A percentile compares a stretch with the other conserved stretches of the same genome.
Evolutionary conservation across 805 yeast species (phyloP).

Genomic region (Candida krabiensis): DNA sequence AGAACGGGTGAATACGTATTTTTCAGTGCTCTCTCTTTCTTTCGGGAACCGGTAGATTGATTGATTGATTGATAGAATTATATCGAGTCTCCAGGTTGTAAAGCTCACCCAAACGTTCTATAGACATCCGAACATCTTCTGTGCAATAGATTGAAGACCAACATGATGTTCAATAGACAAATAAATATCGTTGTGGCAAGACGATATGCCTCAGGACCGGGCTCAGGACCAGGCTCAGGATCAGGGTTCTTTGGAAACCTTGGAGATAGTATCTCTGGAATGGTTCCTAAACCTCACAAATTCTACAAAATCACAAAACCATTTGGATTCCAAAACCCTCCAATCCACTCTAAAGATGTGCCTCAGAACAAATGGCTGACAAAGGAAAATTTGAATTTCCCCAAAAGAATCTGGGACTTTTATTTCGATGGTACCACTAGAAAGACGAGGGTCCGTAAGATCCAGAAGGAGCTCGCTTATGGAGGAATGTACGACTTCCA

Average conservation of each 20-base stretch:
- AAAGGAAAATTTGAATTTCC: slow-evolving; percentile 28
- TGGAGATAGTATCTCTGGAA: slow-evolving; percentile 30
- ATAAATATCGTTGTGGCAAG: slow-evolving; percentile 13
- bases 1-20: too few species aligned
- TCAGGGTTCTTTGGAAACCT: slow-evolving; percentile 32
- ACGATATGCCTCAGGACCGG: slow-evolving; percentile 27
- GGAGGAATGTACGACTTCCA: slow-evolving; percentile 69
- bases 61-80: too few species aligned
- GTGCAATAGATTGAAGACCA: too few species aligned
- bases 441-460: slow-evolving; percentile 31
- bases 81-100: too few species aligned
- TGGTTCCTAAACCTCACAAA: slow-evolving; percentile 34
- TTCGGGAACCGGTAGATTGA: too few species aligned
- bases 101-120: too few species aligned
- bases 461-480: slow-evolving; percentile 63
- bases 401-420: slow-evolving; percentile 33
- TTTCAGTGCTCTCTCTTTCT: too few species aligned
- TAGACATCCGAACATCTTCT: too few species aligned
- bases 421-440: slow-evolving; percentile 38
- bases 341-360: slow-evolving; percentile 21
- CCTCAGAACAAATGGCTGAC: slow-evolving; percentile 26
- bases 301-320: slow-evolving; percentile 34
- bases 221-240: slow-evolving; percentile 2
- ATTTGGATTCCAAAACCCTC: slow-evolving; percentile 31
- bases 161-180: not conserved